Evolutionary conservation across 164 flowering plant genomes (phyloP).

Genomic region (Paratinospora sagittata): DNA sequence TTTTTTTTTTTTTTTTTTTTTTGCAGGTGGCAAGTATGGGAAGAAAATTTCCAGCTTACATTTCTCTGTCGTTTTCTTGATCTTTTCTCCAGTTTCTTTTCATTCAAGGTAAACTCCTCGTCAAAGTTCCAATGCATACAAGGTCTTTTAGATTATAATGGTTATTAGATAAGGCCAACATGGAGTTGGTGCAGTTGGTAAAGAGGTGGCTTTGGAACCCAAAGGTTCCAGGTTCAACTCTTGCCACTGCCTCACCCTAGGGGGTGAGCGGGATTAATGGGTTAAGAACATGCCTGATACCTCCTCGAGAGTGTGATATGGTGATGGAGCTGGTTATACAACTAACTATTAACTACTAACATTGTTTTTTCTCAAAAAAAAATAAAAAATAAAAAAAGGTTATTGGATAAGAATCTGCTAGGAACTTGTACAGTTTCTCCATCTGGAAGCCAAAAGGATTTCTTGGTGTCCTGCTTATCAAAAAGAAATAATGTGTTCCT

Average conservation of each 20-base stretch:
- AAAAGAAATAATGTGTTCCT: not conserved
- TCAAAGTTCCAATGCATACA: not conserved
- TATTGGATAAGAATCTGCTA: not conserved
- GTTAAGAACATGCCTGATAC: no score
- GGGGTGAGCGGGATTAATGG: no score
- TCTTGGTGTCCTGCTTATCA: not conserved
- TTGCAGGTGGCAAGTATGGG: constrained; percentile 69
- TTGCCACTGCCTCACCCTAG: no score
- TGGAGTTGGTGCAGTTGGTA: no score
- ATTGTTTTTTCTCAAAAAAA: no score
- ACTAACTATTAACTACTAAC: no score
- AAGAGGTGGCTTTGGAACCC: no score
- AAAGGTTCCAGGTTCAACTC: no score
- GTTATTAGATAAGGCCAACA: no score
- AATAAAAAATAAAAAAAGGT: no score
- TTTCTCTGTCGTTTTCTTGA: constrained; percentile 35
- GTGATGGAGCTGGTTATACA: no score
- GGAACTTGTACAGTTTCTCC: constrained; percentile 8
- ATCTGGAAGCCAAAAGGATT: not conserved
- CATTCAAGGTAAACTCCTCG: constrained; percentile 47
- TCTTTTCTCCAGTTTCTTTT: constrained; percentile 34
- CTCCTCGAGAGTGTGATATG: no score
- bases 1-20: constrained; percentile 3
- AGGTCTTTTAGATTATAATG: not conserved
- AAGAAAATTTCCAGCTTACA: constrained; percentile 31